phyloP scores from a whole-genome alignment of 2,329 filamentous ascomycete species.

The Didymella lethalis region DNA sequence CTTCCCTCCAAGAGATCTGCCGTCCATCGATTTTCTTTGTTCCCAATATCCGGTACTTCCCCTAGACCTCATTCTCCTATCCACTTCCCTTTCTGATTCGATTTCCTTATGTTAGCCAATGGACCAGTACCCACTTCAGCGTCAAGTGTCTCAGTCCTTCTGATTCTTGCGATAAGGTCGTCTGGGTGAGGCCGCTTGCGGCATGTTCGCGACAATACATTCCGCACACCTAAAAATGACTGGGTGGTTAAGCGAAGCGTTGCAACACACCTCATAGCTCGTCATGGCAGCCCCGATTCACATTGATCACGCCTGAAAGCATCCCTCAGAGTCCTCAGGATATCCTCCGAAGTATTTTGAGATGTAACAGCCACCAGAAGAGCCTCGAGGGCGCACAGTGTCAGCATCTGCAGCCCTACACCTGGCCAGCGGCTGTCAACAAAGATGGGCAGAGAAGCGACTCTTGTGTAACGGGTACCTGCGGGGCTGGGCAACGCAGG shows the following conservation, averaged over 20 bases:
- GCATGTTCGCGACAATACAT: slow-evolving; percentile 30
- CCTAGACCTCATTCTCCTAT: slow-evolving; percentile 24
- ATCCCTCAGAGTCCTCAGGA: background rate
- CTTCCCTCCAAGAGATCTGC: background rate
- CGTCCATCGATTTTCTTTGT: slow-evolving; percentile 16
- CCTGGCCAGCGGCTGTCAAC: slow-evolving; percentile 8
- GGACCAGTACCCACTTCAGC: slow-evolving; percentile 2
- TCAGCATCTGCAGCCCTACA: slow-evolving; percentile 15
- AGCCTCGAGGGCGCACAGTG: background rate
- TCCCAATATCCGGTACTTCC: slow-evolving; percentile 18
- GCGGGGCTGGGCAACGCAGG: slow-evolving; percentile 24
- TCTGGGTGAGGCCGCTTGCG: slow-evolving; percentile 37
- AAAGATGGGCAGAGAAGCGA: slow-evolving; percentile 24
- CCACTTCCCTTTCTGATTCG: slow-evolving; percentile 9
- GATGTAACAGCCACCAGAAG: background rate
- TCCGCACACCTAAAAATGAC: slow-evolving; percentile 21
- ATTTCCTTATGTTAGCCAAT: slow-evolving; percentile 13
- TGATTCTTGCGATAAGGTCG: slow-evolving; percentile 22
- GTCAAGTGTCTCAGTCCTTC: slow-evolving; percentile 16
- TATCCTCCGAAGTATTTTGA: background rate
- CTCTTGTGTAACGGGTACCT: slow-evolving; percentile 28
- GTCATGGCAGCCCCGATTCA: slow-evolving; percentile 7
- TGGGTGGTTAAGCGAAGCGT: slow-evolving; percentile 21
- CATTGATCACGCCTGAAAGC: slow-evolving; percentile 2
- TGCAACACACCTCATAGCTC: slow-evolving; percentile 16